phyloP scores from a whole-genome alignment of 2,329 filamentous ascomycete species.

The Trichoderma breve region DNA sequence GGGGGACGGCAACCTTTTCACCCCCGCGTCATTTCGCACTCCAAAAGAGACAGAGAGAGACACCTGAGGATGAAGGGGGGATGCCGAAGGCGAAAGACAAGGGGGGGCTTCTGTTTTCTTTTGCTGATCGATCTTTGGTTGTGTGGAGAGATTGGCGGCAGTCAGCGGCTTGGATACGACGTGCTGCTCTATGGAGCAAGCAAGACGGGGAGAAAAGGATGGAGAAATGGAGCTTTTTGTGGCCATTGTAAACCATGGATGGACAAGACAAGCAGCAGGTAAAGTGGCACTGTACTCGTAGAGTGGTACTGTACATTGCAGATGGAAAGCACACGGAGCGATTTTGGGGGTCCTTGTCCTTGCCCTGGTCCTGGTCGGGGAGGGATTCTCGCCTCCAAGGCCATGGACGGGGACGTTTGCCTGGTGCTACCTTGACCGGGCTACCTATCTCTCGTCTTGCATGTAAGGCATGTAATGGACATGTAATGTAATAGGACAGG shows the following conservation, averaged over 20 bases:
- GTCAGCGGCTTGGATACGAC: constrained; percentile 9
- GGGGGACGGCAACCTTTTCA: background rate
- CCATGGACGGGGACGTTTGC: constrained; percentile 3
- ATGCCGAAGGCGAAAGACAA: background rate
- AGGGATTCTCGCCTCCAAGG: background rate
- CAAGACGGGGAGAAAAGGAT: background rate
- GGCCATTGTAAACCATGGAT: background rate
- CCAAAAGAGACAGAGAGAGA: background rate
- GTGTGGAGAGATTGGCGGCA: constrained; percentile 1
- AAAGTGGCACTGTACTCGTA: background rate
- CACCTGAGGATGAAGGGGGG: background rate
- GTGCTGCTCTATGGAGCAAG: background rate
- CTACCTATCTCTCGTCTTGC: background rate
- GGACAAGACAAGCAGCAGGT: background rate
- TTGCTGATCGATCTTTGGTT: background rate
- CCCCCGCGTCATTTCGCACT: background rate
- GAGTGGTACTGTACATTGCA: background rate
- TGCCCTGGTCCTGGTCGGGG: background rate
- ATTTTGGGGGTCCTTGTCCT: background rate
- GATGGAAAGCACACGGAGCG: background rate
- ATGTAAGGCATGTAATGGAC: background rate
- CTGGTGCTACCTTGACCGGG: background rate
- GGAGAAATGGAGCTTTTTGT: background rate
- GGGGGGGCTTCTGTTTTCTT: background rate
- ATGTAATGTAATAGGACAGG: background rate